Evolutionary conservation across 2,329 filamentous ascomycete genomes (phyloP).

Genomic region (Cladosporium phlei): DNA sequence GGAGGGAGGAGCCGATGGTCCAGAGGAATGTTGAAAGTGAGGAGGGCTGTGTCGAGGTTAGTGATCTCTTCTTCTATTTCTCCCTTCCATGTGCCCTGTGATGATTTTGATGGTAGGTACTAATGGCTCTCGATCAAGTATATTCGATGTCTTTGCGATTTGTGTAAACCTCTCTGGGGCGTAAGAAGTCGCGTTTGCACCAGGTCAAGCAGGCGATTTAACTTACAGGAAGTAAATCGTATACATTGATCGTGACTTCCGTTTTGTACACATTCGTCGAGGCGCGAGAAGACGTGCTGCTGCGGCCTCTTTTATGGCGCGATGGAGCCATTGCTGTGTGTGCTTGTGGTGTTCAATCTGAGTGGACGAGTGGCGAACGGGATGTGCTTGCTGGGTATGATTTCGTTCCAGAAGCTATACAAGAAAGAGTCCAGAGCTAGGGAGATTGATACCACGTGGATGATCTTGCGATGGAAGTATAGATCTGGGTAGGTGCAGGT

Average conservation of each 20-base stretch:
- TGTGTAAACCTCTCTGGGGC: not conserved
- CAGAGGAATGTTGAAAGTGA: conserved; percentile 71
- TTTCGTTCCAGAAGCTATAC: too few species aligned
- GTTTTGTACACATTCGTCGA: conserved; percentile 21
- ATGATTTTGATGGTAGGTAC: not conserved
- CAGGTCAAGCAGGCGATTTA: not conserved
- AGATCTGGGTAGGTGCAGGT: too few species aligned
- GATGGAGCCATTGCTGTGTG: not conserved
- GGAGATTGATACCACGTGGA: too few species aligned
- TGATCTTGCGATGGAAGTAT: too few species aligned
- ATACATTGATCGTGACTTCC: conserved; percentile 34
- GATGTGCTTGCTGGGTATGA: too few species aligned
- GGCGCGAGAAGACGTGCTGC: conserved; percentile 1
- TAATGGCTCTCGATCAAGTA: not conserved
- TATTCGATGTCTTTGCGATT: not conserved
- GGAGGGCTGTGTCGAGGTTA: conserved; percentile 53
- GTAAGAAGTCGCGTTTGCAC: not conserved
- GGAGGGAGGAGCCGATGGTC: conserved; percentile 69
- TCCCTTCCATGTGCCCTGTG: not conserved
- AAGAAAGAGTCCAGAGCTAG: too few species aligned
- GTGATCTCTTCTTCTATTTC: not conserved
- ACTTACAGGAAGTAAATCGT: conserved; percentile 34
- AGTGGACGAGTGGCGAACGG: too few species aligned
- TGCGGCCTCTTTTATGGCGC: conserved; percentile 1
- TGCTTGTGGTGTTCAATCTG: too few species aligned